These are phyloP conservation scores for Chrysanthemum seticuspe DNA, from an alignment of 129 eudicot species.

Conservation along the genomic window DNA sequence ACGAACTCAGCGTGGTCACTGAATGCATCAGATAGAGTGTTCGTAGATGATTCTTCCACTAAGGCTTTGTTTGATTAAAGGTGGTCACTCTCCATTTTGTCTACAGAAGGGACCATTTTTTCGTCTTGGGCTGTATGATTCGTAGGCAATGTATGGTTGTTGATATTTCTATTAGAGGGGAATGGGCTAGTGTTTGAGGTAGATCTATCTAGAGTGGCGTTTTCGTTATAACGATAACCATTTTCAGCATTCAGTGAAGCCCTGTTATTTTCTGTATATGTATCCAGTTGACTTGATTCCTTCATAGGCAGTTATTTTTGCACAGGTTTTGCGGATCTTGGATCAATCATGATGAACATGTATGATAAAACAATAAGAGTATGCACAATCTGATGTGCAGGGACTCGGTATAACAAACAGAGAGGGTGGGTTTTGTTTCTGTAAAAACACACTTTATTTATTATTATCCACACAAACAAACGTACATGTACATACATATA, in stretches of 20 bases:
- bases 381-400: no score
- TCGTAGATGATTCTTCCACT: constrained; percentile 51
- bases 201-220: constrained; percentile 29
- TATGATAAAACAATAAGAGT: no score
- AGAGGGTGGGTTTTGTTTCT: no score
- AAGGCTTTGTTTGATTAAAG: constrained; percentile 46
- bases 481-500: no score
- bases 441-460: no score
- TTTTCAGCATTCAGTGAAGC: constrained; percentile 55
- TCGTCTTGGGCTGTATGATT: constrained; percentile 21
- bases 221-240: constrained; percentile 40
- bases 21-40: constrained; percentile 34
- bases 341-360: no score
- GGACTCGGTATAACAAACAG: no score
- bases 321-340: no score
- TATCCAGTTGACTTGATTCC: constrained; percentile 81
- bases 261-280: constrained; percentile 48
- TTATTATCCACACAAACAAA: no score
- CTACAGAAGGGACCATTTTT: constrained; percentile 29
- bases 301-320: constrained; percentile 23
- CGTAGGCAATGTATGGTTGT: constrained; percentile 29
- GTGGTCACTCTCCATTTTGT: constrained; percentile 38
- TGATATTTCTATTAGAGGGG: constrained; percentile 31
- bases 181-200: constrained; percentile 26
- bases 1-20: constrained; percentile 39